Percentiles rank a stretch among this genome's conserved stretches.
phyloP scores from a whole-genome alignment of 2,329 filamentous ascomycete species.

The Microdochium paspali region DNA sequence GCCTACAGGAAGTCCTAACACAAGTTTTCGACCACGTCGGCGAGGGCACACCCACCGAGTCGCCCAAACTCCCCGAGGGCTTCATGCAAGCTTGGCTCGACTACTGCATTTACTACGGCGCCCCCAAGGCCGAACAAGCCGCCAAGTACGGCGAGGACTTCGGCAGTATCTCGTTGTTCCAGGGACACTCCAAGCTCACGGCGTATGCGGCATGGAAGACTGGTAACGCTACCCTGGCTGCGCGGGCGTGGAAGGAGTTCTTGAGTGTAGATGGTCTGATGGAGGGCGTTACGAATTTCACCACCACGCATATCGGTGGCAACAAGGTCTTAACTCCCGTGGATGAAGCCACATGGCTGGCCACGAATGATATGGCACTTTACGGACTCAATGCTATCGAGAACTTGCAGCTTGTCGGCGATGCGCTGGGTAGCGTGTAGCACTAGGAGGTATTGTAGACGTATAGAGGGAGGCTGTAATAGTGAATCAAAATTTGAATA shows the following conservation, averaged over 20 bases:
- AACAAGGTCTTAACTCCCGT: slow-evolving; percentile 34
- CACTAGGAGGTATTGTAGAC: not conserved
- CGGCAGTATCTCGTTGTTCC: slow-evolving; percentile 34
- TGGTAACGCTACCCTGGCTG: slow-evolving; percentile 35
- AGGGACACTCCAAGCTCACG: slow-evolving; percentile 49
- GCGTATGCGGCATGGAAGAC: slow-evolving; percentile 38
- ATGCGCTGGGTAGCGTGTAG: slow-evolving; percentile 6
- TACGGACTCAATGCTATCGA: slow-evolving; percentile 50
- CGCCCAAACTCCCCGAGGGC: slow-evolving; percentile 23
- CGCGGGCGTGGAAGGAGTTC: slow-evolving; percentile 45
- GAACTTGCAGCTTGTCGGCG: slow-evolving; percentile 33
- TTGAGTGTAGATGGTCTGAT: slow-evolving; percentile 35
- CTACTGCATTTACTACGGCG: slow-evolving; percentile 50
- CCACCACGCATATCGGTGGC: slow-evolving; percentile 27
- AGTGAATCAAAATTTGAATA: no score
- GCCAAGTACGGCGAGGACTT: slow-evolving; percentile 42
- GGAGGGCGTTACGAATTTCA: slow-evolving; percentile 21
- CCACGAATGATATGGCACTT: slow-evolving; percentile 45
- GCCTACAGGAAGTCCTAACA: slow-evolving; percentile 46
- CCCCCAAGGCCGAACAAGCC: slow-evolving; percentile 35
- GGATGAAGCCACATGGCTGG: slow-evolving; percentile 47
- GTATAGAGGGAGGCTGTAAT: not conserved
- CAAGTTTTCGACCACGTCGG: slow-evolving; percentile 42
- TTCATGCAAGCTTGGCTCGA: slow-evolving; percentile 49
- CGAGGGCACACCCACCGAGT: slow-evolving; percentile 14